Conservation (phyloP, 306 rosid species). For the Inga laurina region DNA sequence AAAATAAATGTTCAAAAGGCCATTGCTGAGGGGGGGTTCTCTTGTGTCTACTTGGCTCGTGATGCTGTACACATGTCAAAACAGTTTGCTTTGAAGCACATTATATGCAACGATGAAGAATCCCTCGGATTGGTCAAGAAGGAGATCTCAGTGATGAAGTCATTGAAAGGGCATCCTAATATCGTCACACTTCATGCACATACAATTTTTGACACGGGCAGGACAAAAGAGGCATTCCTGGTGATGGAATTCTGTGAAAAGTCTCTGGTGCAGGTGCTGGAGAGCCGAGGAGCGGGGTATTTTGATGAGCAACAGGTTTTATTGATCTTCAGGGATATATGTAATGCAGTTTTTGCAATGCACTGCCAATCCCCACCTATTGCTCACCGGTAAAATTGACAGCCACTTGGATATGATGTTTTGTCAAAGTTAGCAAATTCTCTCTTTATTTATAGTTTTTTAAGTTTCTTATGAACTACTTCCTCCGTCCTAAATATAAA, state of each 20-base stretch:
- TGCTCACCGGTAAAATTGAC: conserved; percentile 81
- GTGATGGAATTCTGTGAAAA: conserved; percentile 94
- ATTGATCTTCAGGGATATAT: conserved; percentile 81
- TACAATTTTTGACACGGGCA: conserved; percentile 79
- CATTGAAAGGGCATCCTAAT: conserved; percentile 85
- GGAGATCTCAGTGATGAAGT: conserved; percentile 82
- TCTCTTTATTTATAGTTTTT: conserved; percentile 2
- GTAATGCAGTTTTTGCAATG: conserved; percentile 92
- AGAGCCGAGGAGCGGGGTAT: conserved; percentile 79
- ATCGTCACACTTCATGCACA: conserved; percentile 82
- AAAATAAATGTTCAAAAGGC: conserved; percentile 71
- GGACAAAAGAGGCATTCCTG: conserved; percentile 89
- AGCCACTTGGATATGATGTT: conserved; percentile 5
- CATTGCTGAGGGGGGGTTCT: conserved; percentile 97
- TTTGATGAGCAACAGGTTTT: conserved; percentile 86
- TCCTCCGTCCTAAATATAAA: no score
- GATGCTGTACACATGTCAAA: conserved; percentile 72
- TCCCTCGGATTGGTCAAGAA: conserved; percentile 73
- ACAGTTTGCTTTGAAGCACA: conserved; percentile 95
- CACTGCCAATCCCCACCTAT: conserved; percentile 87
- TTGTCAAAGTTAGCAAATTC: background rate
- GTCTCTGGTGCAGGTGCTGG: conserved; percentile 83
- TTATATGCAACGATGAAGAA: conserved; percentile 87
- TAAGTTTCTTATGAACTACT: background rate
- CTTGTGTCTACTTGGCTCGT: conserved; percentile 90